phyloP scores from a whole-genome alignment of 2,329 filamentous ascomycete species.

The Botrytis fragariae region DNA sequence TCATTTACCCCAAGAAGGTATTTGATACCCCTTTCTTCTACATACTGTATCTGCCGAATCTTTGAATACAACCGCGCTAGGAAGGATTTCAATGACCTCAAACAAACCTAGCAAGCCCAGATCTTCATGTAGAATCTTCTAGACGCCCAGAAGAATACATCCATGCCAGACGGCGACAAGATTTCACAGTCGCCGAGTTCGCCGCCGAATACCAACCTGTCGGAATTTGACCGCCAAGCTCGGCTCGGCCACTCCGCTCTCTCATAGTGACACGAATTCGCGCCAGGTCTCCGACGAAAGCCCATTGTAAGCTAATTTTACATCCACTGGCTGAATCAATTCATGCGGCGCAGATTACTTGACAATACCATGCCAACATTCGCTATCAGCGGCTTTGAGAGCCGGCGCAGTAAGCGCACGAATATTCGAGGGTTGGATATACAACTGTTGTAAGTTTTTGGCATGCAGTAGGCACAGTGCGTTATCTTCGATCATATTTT shows the following conservation, averaged over 20 bases:
- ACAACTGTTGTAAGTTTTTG: background rate
- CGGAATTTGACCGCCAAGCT: background rate
- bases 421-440: background rate
- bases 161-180: background rate
- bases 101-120: background rate
- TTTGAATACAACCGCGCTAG: background rate
- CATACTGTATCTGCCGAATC: background rate
- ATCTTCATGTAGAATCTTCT: background rate
- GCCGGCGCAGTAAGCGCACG: background rate
- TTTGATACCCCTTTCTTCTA: background rate
- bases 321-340: background rate
- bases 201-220: background rate
- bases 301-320: background rate
- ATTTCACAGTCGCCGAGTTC: background rate
- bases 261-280: background rate
- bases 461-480: background rate
- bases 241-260: background rate
- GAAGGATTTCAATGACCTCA: background rate
- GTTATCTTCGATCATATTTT: slow-evolving; percentile 2
- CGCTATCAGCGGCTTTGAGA: background rate
- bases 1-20: background rate
- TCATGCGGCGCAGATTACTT: slow-evolving; percentile 1
- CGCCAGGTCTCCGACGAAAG: background rate
- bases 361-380: background rate
- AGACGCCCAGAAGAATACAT: background rate